Evolutionary conservation across 345 rosid species (phyloP).

Genomic region (Lenwebbia sp.): DNA sequence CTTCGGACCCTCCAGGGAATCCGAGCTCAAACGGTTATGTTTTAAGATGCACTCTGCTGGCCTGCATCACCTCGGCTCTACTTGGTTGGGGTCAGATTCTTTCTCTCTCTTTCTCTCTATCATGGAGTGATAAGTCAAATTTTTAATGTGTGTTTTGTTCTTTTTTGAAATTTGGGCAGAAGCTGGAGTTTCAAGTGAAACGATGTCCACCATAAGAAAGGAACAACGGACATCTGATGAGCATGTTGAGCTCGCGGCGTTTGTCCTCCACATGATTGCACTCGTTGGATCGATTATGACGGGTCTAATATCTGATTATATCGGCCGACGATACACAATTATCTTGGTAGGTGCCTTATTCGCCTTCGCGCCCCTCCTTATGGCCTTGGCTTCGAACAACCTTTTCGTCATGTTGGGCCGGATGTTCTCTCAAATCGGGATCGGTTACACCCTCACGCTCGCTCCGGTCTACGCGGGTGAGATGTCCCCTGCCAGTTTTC

Average conservation of each 20-base stretch:
- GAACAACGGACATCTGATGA: slow-evolving; percentile 31
- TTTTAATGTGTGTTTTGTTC: no score
- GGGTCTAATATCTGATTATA: slow-evolving; percentile 75
- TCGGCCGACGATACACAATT: slow-evolving; percentile 87
- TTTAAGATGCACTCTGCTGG: no score
- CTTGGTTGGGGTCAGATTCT: no score
- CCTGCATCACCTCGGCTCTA: no score
- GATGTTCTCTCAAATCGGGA: slow-evolving; percentile 74
- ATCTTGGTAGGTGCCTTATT: slow-evolving; percentile 72
- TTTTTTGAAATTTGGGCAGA: slow-evolving; percentile 15
- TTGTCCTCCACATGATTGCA: slow-evolving; percentile 44
- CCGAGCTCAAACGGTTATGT: no score
- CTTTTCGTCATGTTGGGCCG: slow-evolving; percentile 81
- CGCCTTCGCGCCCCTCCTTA: slow-evolving; percentile 68
- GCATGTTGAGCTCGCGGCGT: slow-evolving; percentile 43
- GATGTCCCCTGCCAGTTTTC: slow-evolving; percentile 70
- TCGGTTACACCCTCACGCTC: slow-evolving; percentile 84
- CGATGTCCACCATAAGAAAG: slow-evolving; percentile 28
- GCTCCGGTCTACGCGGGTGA: slow-evolving; percentile 91
- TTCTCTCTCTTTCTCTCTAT: no score
- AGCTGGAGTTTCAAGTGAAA: slow-evolving; percentile 84
- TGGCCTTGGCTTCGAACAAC: slow-evolving; percentile 75
- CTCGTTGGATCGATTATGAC: slow-evolving; percentile 73
- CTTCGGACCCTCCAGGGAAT: no score
- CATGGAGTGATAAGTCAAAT: no score